Evolutionary conservation across 2,329 filamentous ascomycete species (phyloP).

Genomic region (Sarocladiaceae sp.): DNA sequence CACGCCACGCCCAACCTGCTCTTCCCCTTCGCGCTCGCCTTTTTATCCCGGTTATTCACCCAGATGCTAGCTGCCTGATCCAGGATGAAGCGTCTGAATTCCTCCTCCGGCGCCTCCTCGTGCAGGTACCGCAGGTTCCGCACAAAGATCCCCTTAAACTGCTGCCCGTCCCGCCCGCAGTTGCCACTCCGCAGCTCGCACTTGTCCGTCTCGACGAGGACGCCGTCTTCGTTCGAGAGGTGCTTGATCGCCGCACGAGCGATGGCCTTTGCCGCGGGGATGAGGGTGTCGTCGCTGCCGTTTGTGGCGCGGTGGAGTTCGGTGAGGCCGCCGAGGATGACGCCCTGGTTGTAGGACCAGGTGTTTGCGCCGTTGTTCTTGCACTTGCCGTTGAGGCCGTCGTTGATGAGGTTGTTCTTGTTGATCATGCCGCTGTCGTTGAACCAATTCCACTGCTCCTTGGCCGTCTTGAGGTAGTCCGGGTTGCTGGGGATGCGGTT

Average conservation of each 20-base stretch:
- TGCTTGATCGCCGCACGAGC: slow-evolving; percentile 45
- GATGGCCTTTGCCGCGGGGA: slow-evolving; percentile 38
- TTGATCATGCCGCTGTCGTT: slow-evolving; percentile 45
- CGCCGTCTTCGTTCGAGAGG: slow-evolving; percentile 36
- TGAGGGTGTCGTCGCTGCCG: slow-evolving; percentile 27
- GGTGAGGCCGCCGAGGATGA: slow-evolving; percentile 48
- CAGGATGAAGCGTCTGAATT: slow-evolving; percentile 48
- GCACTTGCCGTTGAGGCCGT: slow-evolving; percentile 42
- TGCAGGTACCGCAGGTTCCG: slow-evolving; percentile 58
- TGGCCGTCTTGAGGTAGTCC: slow-evolving; percentile 42
- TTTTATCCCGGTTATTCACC: slow-evolving; percentile 44
- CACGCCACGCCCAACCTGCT: slow-evolving; percentile 57
- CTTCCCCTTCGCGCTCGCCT: slow-evolving; percentile 15
- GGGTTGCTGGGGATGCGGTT: slow-evolving; percentile 35
- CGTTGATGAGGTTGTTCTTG: slow-evolving; percentile 42
- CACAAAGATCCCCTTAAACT: slow-evolving; percentile 69
- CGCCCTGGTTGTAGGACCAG: slow-evolving; percentile 54
- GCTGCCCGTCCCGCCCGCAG: slow-evolving; percentile 45
- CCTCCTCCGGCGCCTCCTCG: slow-evolving; percentile 37
- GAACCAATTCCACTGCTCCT: slow-evolving; percentile 49
- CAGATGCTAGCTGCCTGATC: slow-evolving; percentile 61
- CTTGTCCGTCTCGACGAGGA: slow-evolving; percentile 35
- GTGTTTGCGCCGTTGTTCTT: slow-evolving; percentile 44
- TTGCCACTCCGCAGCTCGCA: slow-evolving; percentile 27
- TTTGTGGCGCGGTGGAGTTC: slow-evolving; percentile 42